These are phyloP conservation scores for Yamagishiella unicocca DNA, from an alignment of 139 green algal species.

Conservation along the genomic window DNA sequence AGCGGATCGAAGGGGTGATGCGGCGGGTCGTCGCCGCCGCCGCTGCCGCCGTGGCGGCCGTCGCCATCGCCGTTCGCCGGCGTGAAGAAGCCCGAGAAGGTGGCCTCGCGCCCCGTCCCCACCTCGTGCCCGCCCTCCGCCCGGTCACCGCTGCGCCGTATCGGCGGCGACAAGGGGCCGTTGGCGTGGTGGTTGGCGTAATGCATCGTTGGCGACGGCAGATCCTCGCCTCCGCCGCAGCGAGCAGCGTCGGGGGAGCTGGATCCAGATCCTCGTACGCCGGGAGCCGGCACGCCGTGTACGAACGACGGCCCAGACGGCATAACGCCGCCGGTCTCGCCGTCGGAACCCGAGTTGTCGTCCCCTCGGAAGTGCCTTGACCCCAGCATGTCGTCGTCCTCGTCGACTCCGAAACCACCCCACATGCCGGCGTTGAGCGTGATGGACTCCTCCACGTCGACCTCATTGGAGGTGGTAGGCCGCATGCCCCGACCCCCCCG, in stretches of 20 bases:
- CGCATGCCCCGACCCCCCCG: background rate
- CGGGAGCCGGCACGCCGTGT: background rate
- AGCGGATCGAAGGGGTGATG: background rate
- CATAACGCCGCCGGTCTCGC: background rate
- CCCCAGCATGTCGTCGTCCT: constrained; percentile 53
- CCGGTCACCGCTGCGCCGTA: background rate
- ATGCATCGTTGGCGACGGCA: background rate
- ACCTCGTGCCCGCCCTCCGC: background rate
- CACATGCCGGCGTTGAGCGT: constrained; percentile 22
- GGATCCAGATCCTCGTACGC: background rate
- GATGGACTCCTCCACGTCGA: constrained; percentile 48
- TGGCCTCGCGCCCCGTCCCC: background rate
- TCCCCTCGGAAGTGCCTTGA: constrained; percentile 31
- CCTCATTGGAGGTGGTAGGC: constrained; percentile 15
- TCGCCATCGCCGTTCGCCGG: background rate
- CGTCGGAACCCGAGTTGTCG: constrained; percentile 8
- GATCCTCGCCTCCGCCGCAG: background rate
- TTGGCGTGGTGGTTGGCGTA: background rate
- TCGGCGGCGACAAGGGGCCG: constrained; percentile 32
- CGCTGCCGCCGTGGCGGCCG: background rate
- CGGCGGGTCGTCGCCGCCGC: background rate
- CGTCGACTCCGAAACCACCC: constrained; percentile 54
- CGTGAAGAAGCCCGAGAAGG: constrained; percentile 1
- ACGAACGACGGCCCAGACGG: background rate
- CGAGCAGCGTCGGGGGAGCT: background rate